Base-by-base conservation (phyloP, 805 yeast genomes). In the Priceomyces melissophilus region DNA sequence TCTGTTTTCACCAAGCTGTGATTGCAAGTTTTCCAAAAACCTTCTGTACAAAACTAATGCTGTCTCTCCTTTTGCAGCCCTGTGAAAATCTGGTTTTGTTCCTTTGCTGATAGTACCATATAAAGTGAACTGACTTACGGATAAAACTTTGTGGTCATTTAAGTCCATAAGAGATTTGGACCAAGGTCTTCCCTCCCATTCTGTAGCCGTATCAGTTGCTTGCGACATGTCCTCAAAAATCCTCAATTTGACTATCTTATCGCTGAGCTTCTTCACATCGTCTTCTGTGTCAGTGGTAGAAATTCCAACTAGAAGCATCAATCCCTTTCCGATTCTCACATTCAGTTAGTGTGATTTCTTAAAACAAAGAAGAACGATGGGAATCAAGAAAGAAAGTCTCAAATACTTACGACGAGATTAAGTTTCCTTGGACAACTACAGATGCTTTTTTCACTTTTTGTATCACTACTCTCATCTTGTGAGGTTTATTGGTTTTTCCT, bases 41-140 rank as follows among this genome's bases (percentile, higher is more conserved):
- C 59, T 54, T 8, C 79, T 71, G 68, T 81, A 83, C 38, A 79
- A 58, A 30, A 57, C 70, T 6, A 57, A 50, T 3, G 85, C 84
- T 5, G 57, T 55, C 39, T 62, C 72, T 13, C 96, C 96, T 61
- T 84, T 87, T 43, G 90, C 96, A 0, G 98, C 98, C 44, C 70
- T 69, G 57, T 91, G 98, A 61, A 93, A 88, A 57, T 93, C 96
- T 0, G 99, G 98, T 56, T 91, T 91, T 1, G 96, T 75, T 10
- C 97, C 98, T 59, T 93, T 93, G 49, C 80, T 84, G 14, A 93
- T 78, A 32, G 77, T 84, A 0, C 88, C 99, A 59, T 84, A 79
- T 31, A 93, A 69, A 0, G 99, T 93, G 65, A 93, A 93, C 57
- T 93, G 99, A 2, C 96, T 87, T 1, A 93, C 91, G 2, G 95